Evolutionary conservation across 805 yeast genomes (phyloP), one percentile per base, ranked within the genome.

Genomic region (Nakazawaea ernobii): DNA sequence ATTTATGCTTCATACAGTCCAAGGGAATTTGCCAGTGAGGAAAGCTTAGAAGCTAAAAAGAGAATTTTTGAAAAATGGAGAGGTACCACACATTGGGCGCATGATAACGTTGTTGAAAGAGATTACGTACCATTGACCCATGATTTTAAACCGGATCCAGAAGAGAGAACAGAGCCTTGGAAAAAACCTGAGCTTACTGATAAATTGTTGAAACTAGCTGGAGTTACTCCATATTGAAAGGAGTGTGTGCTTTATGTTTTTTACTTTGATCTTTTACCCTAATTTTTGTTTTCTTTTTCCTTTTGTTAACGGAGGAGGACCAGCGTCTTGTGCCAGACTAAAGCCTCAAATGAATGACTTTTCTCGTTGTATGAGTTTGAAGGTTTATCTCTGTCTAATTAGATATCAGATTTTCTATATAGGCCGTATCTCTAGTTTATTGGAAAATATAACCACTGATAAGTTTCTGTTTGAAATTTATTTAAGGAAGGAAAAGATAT

Each of bases 31-130:
- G 65, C 67, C 24, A 54, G 64, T 8, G 57, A 52, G 28, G 61
- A 61, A 15, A 40, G 57, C 7, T 42, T 62, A 27, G 48, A 38
- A 17, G 40, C 42, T 28, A 63, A 60, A 52, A 51, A 46, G 32
- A 45, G 49, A 8, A 55, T 55, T 1, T 62, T 64, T 39, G 52
- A 59, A 26, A 45, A 45, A 2, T 61, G 62, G 60, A 17, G 37
- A 7, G 59, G 61, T 15, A 60, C 66, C 4, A 56, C 65, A 7
- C 68, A 64, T 45, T 63, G 63, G 67, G 65, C 64, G 27, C 70
- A 59, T 50, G 61, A 55, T 48, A 58, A 57, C 46, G 52, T 63
- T 14, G 52, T 43, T 9, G 43, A 51, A 7, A 54, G 59, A 54
- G 26, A 40, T 1, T 35, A 35, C 2, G 39, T 11, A 3, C 57